phyloP scores from a whole-genome alignment of 306 rosid species.

The Crotalaria pallida region DNA sequence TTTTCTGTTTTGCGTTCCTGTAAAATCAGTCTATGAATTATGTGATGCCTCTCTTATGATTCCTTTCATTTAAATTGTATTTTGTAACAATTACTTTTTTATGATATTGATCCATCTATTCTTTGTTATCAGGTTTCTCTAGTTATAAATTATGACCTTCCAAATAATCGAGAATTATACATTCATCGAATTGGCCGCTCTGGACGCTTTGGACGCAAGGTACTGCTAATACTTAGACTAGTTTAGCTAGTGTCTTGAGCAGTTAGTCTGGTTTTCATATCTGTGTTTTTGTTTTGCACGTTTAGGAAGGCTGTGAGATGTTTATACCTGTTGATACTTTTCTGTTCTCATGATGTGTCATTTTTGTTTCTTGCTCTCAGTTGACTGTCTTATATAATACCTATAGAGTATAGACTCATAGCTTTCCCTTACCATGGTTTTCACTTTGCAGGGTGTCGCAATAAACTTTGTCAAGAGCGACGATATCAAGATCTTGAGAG shows the following conservation, averaged over 20 bases:
- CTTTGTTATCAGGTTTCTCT: constrained; percentile 66
- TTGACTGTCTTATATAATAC: background rate
- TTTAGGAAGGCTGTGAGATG: background rate
- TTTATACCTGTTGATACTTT: background rate
- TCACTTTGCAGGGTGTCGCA: constrained; percentile 82
- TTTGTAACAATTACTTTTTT: background rate
- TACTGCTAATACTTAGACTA: constrained; percentile 24
- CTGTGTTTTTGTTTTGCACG: background rate
- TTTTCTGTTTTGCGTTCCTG: background rate
- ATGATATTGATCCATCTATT: background rate
- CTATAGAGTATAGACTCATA: background rate
- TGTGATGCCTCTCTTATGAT: background rate
- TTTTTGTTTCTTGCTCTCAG: background rate
- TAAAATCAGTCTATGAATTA: background rate
- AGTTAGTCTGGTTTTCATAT: background rate
- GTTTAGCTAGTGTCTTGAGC: background rate
- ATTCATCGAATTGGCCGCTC: constrained; percentile 97
- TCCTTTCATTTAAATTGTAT: background rate
- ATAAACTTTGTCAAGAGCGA: constrained; percentile 94
- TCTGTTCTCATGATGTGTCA: background rate
- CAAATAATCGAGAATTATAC: constrained; percentile 95
- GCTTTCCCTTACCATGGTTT: background rate
- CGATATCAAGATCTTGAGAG: constrained; percentile 91
- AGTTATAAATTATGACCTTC: constrained; percentile 93
- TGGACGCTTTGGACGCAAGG: constrained; percentile 99